Evolutionary conservation across 495 filamentous ascomycete species (phyloP), one percentile per base, ranked within the genome.

Genomic region (Sporormia fimetaria): DNA sequence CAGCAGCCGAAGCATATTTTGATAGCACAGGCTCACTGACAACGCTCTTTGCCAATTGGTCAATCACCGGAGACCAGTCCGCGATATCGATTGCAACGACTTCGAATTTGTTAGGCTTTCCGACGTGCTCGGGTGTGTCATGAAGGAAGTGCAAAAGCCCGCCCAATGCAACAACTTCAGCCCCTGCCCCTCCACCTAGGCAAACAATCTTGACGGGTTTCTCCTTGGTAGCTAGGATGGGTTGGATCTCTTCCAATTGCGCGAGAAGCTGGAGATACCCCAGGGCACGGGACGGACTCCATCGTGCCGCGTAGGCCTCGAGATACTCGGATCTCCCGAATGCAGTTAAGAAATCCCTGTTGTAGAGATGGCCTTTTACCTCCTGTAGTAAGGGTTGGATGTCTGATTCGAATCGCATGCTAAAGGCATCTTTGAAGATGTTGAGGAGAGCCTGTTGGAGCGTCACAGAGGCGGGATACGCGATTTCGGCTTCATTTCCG

Each of bases 151-250:
- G 63, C 51, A 81, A 63, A 42, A 73, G 74, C 14, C 70, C 80
- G 6, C 70, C 85, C 17, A 88, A 63, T 22, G 80, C 86, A 17
- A 82, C 76, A 24, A 87, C 64, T 62, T 98, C 90, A 10, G 87
- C 87, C 0, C 80, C 80, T 1, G 85, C 85, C 24, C 85, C 86
- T 26, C 86, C 90, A 27, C 90, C 90, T 53, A 96, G 71, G 21
- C 44, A 47, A 0, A 40, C 42, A 26, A 41, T 37, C 12, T 39
- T 54, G 11, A 18, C 30, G 6, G 14, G 4, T 27, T 14, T 17
- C 44, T 35, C 26, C 33, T 22, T 34, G 5, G 22, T 47, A 20
- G 11, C 27, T 32, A 48, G 34, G 35, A 43, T 17, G 6, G 18
- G 10, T 1, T 47, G 33, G 6, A 40, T 2, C 1, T 58, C 56